These are phyloP conservation scores for Discostella stelligeroides DNA, from an alignment of 108 stramenopile species.

Conservation along the genomic window DNA sequence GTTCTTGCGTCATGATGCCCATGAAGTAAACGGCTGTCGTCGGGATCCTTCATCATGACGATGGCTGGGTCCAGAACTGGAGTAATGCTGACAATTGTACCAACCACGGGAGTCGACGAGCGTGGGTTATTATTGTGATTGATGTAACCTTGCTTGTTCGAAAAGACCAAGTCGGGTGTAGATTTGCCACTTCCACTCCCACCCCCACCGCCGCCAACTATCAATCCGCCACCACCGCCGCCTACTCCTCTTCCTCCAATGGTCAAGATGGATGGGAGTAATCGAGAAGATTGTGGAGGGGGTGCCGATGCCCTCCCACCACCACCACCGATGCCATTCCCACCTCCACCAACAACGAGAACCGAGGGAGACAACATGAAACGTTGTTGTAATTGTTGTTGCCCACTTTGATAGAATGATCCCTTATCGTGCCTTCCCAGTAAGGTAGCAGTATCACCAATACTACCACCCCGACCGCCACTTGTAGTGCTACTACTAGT, in stretches of 20 bases:
- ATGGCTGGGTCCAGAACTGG: neutral
- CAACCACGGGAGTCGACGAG: conserved; percentile 12
- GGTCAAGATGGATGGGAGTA: no score
- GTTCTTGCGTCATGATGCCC: no score
- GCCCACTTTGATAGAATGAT: no score
- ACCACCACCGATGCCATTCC: no score
- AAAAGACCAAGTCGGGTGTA: neutral
- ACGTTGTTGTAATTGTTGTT: no score
- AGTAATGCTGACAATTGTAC: neutral
- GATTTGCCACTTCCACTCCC: neutral
- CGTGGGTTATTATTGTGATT: conserved; percentile 4
- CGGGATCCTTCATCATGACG: neutral
- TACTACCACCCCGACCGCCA: no score
- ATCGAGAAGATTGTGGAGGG: no score
- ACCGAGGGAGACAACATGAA: no score
- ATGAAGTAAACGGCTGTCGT: neutral
- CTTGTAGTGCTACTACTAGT: neutral
- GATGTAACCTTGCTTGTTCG: neutral
- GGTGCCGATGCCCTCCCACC: no score
- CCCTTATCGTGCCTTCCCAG: no score
- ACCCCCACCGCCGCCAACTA: neutral
- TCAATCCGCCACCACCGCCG: conserved; percentile 1
- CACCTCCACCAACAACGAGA: no score
- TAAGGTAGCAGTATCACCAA: no score
- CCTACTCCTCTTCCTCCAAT: neutral